Percentiles rank a stretch among this genome's conserved stretches.
Conservation (phyloP, 495 filamentous ascomycete genomes). For the Monascus purpureus region DNA sequence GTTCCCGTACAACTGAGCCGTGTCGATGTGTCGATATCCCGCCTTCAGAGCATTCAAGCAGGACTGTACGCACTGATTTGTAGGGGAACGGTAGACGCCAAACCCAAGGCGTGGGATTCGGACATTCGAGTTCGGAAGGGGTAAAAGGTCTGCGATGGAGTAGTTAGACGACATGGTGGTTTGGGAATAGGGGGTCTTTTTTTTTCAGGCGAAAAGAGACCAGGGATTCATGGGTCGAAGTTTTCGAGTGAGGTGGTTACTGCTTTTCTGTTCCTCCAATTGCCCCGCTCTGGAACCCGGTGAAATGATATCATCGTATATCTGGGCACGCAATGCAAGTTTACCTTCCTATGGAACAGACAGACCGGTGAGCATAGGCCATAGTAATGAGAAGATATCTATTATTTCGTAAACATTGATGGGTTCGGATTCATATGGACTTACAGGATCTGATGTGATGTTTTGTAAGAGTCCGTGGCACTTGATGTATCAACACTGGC, state of each 20-base stretch:
- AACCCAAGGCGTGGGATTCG: conserved; percentile 60
- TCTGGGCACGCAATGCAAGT: too few relatives aligned
- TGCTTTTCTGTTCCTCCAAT: too few relatives aligned
- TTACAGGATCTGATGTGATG: too few relatives aligned
- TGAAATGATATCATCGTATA: conserved; percentile 2
- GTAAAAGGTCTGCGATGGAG: conserved; percentile 34
- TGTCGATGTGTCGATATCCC: conserved; percentile 63
- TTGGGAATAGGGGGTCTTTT: not conserved
- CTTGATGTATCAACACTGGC: too few relatives aligned
- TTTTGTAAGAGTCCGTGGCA: too few relatives aligned
- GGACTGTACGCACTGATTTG: conserved; percentile 37
- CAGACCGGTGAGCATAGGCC: too few relatives aligned
- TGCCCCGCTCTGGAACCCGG: conserved; percentile 1
- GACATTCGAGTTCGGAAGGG: conserved; percentile 39
- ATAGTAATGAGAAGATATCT: too few relatives aligned
- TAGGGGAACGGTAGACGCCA: conserved; percentile 50
- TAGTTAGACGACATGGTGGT: conserved; percentile 23
- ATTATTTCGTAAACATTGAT: too few relatives aligned
- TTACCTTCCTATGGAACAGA: too few relatives aligned
- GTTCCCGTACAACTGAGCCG: conserved; percentile 57
- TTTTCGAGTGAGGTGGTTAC: not conserved
- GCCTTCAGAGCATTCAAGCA: conserved; percentile 44
- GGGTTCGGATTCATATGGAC: too few relatives aligned
- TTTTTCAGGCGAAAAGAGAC: too few relatives aligned
- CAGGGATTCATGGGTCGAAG: not conserved